Evolutionary conservation across 2,329 filamentous ascomycete species (phyloP), one percentile per base, ranked within the genome.

Genomic region (Clonostachys byssicola): DNA sequence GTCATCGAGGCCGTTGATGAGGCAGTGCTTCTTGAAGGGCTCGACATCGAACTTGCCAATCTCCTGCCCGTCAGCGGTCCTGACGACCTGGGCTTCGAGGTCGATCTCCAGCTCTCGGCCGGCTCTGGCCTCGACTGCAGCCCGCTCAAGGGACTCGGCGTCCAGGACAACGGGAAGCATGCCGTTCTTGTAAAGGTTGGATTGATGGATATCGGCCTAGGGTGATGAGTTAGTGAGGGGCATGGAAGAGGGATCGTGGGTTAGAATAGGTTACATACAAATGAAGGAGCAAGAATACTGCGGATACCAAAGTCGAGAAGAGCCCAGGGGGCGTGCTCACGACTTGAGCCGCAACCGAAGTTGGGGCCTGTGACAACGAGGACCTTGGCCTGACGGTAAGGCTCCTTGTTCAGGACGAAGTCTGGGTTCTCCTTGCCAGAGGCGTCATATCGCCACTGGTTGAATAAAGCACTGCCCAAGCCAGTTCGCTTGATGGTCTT

Each of bases 161-260:
- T 78, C 72, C 62, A 97, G 87, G 49, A 78, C 71, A 51, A 97
- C 83, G 43, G 92, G 92, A 53, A 97, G 76, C 94, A 97, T 97
- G 73, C 92, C 92, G 74, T 99, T 99, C 80, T 99, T 97, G 81
- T 96, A 97, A n/a, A 88, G 94, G 77, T 99, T 99, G 82, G 96
- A 96, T 82, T 92, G 95, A 83, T 96, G 96, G 68, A 99, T 99
- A 49, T 71, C 68, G 50, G 68, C 46, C 40, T 42, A 17, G 16
- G 2, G 40, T 42, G 12, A 23, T 42, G 18, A 42, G 16, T 23
- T 17, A 14, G 13, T n/a, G 12, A 3, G 13, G 16, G 6, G 20
- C 2, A 9, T n/a, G 7, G 40, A 18, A 42, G 16, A 17, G 13
- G 23, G 10, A 6, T 17, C 23, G 9, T 30, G 7, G 7, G 8